Percentiles rank a stretch among this genome's conserved stretches.
Evolutionary conservation across 2,329 filamentous ascomycete genomes (phyloP).

Genomic region (Coniochaeta sp.): DNA sequence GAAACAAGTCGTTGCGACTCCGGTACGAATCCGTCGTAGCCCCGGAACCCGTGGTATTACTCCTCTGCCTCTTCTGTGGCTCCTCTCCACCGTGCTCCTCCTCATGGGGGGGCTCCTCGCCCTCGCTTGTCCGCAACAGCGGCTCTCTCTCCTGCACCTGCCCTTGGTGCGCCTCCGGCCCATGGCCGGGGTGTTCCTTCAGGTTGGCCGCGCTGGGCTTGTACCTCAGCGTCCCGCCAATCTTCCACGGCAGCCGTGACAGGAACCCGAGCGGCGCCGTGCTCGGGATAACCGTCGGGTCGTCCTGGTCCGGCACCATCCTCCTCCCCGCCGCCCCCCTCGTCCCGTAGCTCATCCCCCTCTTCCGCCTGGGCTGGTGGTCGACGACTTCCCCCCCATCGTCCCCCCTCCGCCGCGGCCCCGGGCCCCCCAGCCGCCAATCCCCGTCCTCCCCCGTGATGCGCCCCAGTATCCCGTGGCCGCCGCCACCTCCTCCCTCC

Average conservation of each 20-base stretch:
- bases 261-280: constrained; percentile 82
- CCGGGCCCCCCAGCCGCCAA: constrained; percentile 59
- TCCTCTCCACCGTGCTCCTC: constrained; percentile 22
- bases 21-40: constrained; percentile 80
- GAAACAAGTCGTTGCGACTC: constrained; percentile 83
- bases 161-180: constrained; percentile 17
- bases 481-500: constrained; percentile 31
- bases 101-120: constrained; percentile 31
- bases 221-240: constrained; percentile 77
- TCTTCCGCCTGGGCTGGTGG: constrained; percentile 67
- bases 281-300: constrained; percentile 85
- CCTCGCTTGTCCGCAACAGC: constrained; percentile 51
- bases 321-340: constrained; percentile 37
- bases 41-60: constrained; percentile 71
- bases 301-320: constrained; percentile 48
- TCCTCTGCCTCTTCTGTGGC: constrained; percentile 49
- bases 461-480: constrained; percentile 42
- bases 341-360: constrained; percentile 86
- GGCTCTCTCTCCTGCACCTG: constrained; percentile 54
- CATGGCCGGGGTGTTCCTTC: constrained; percentile 71
- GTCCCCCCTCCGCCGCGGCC: constrained; percentile 18
- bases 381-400: constrained; percentile 35
- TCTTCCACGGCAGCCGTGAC: constrained; percentile 73
- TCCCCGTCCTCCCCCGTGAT: constrained; percentile 67
- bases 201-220: constrained; percentile 86